Base-by-base conservation (phyloP, 1,284 basidiomycete genomes). In the Apiotrichum sp. region DNA sequence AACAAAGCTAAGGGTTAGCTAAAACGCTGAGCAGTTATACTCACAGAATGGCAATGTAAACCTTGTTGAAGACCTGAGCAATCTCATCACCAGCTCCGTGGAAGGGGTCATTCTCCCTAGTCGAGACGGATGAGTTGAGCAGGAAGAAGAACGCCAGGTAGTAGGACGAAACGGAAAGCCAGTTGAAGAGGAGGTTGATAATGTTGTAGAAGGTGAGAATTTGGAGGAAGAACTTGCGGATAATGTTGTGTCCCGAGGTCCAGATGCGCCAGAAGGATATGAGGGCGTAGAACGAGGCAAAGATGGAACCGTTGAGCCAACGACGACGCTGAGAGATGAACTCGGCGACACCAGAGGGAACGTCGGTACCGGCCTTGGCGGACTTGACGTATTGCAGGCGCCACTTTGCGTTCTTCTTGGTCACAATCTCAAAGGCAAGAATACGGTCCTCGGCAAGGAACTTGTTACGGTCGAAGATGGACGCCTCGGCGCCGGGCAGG, bases 381-480 rank as follows among this genome's bases (percentile, higher is more conserved):
- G 85, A 86, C 80, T 93, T 93, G 73, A 93, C 89, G 70, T 93
- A 93, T 77, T 87, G 88, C 63, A 93, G 78, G 29, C 87, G 88
- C 76, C 75, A 77, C 40, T 65, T 65, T 14, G 75, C 72, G 32
- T 72, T 70, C 60, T 70, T 71, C 59, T 72, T 73, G 39, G 62
- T 65, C 22, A 73, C 72, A 53, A 75, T 73, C 57, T 73, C 70
- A 44, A 72, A 72, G 3, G 71, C 71, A 6, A 75, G 61, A 45
- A 73, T 73, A 44, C 73, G 67, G 50, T 75, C 71, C 54, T 75
- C 89, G 29, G 89, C 89, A 59, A 91, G 83, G 72, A 90, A 91
- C 87, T 91, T 92, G 78, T 93, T 93, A 39, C 88, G 81, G 72
- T 91, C 83, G 79, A 73, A 59, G 55, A 69, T 68, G 40, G 50